Conservation (phyloP, 768 basidiomycete species). For the Calocybe cyanea region DNA sequence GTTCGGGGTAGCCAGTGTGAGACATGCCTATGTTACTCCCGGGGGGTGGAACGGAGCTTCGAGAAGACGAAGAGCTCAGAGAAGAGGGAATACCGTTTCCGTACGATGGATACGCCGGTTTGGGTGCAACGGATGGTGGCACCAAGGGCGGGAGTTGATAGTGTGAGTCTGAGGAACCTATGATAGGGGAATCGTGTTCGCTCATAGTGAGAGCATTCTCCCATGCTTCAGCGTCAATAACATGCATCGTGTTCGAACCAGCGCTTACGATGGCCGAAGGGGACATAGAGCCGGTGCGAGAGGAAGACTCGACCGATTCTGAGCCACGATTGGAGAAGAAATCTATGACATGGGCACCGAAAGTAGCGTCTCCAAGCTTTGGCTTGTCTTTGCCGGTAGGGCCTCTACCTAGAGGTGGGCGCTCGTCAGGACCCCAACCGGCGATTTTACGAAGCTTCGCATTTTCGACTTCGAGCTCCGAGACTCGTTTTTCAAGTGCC, state of each 20-base stretch:
- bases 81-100: conserved; percentile 36
- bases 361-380: conserved; percentile 37
- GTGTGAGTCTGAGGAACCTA: conserved; percentile 36
- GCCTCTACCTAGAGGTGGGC: conserved; percentile 74
- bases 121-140: conserved; percentile 41
- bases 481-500: conserved; percentile 78
- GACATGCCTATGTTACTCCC: conserved; percentile 35
- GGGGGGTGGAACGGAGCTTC: conserved; percentile 31
- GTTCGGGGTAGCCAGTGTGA: conserved; percentile 45
- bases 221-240: conserved; percentile 52
- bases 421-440: conserved; percentile 68
- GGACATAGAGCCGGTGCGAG: conserved; percentile 60
- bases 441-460: conserved; percentile 65
- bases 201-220: conserved; percentile 51
- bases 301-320: conserved; percentile 40
- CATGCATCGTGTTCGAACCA: conserved; percentile 42
- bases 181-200: conserved; percentile 27
- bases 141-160: conserved; percentile 45
- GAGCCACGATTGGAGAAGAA: conserved; percentile 40
- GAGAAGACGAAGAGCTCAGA: conserved; percentile 39
- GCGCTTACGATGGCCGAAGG: conserved; percentile 54
- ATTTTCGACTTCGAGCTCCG: conserved; percentile 85
- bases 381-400: conserved; percentile 87
- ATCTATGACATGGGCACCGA: conserved; percentile 21
- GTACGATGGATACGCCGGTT: conserved; percentile 43